Conservation (phyloP, 257 asterid genomes). For the Verbena officinalis region DNA sequence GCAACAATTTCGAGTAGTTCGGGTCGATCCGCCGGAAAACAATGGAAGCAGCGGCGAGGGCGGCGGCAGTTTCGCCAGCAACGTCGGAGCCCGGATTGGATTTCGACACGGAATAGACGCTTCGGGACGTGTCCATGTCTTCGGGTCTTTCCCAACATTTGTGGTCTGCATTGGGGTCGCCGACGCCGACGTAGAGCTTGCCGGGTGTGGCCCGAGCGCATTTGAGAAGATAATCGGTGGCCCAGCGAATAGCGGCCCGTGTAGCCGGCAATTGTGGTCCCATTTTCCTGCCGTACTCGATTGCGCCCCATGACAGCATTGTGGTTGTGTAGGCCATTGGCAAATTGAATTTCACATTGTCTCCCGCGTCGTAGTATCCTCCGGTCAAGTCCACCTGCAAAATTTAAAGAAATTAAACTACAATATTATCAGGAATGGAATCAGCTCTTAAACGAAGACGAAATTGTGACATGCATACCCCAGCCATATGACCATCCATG, state of each 20-base stretch:
- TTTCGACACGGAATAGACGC: constrained; percentile 59
- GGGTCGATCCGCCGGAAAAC: constrained; percentile 65
- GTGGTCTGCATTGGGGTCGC: constrained; percentile 81
- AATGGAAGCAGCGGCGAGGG: constrained; percentile 84
- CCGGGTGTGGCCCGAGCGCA: constrained; percentile 77
- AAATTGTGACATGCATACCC: constrained; percentile 33
- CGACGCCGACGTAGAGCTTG: constrained; percentile 82
- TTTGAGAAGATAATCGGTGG: constrained; percentile 80
- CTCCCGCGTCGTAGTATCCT: constrained; percentile 93
- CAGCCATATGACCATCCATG: constrained; percentile 64
- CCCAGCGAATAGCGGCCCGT: constrained; percentile 77
- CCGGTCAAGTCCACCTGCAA: constrained; percentile 82
- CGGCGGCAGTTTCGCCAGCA: constrained; percentile 92
- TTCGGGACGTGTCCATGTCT: constrained; percentile 78
- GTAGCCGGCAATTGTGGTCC: constrained; percentile 52
- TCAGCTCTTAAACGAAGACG: too few relatives aligned
- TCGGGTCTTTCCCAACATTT: constrained; percentile 94
- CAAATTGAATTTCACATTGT: constrained; percentile 83
- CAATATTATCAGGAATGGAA: too few relatives aligned
- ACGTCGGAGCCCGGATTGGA: constrained; percentile 89
- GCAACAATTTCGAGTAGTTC: constrained; percentile 48
- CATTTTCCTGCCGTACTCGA: constrained; percentile 68
- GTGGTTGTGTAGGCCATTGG: constrained; percentile 94
- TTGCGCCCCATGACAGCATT: constrained; percentile 76
- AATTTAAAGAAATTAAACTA: too few relatives aligned